phyloP scores from a whole-genome alignment of 2,329 filamentous ascomycete genomes.

The Cladosporium sp. region DNA sequence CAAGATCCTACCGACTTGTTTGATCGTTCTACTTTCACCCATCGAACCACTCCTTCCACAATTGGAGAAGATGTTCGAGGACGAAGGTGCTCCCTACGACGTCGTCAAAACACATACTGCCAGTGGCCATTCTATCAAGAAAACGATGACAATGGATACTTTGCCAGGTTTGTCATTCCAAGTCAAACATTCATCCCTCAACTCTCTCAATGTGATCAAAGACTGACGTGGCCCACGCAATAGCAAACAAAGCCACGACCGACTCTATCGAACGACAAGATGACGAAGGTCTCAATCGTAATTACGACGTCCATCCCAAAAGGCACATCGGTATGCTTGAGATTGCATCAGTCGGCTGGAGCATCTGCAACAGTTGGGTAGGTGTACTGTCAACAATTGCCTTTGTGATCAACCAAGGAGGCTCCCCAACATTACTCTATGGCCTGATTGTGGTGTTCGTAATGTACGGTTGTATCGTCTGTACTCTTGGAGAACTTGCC shows the following conservation, averaged over 20 bases:
- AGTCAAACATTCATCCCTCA: background rate
- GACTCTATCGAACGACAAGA: background rate
- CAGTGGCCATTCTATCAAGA: background rate
- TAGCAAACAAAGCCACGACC: background rate
- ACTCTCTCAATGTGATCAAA: background rate
- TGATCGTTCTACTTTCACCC: no score
- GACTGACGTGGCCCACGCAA: background rate
- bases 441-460: constrained; percentile 13
- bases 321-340: constrained; percentile 57
- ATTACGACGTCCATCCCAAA: constrained; percentile 42
- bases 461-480: constrained; percentile 18
- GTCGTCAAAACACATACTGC: no score
- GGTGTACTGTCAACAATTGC: constrained; percentile 56
- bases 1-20: no score
- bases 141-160: background rate
- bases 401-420: constrained; percentile 42
- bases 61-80: background rate
- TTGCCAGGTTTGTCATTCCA: background rate
- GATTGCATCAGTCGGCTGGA: constrained; percentile 49
- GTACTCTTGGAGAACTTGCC: constrained; percentile 19
- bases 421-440: constrained; percentile 19
- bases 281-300: background rate
- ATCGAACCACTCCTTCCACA: no score
- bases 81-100: background rate
- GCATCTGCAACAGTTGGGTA: constrained; percentile 60